Evolutionary conservation across 108 stramenopile species (phyloP), one percentile per base, ranked within the genome.

Genomic region (Mediolabrus comicus): DNA sequence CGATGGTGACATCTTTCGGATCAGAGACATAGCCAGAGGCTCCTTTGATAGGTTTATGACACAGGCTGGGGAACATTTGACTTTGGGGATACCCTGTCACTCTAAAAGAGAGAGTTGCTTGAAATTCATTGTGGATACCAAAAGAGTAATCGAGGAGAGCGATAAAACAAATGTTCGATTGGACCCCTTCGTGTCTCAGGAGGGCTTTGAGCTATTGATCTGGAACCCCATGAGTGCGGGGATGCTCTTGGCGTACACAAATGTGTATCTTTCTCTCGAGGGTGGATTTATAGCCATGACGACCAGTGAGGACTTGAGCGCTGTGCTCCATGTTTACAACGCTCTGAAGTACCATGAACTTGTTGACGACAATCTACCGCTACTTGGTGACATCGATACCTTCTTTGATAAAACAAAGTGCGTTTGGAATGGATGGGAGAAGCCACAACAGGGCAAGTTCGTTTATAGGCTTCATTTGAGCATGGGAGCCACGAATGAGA

Each of bases 341-440:
- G 54, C 54, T 3, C 5, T 56, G 31, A 56, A 56, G 54, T 3
- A 10, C 4, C 55, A 31, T 6, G 27, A 16, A 6, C n/a, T 56
- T n/a, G 55, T 56, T n/a, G 55, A 56, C 55, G 55, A 56, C n/a
- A 22, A 56, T 16, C 14, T 56, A 2, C 55, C 55, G 14, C 14
- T 56, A n/a, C 55, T 56, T 13, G 27, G 22, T 32, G 55, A 56
- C n/a, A 56, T 56, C 14, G 55, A 56, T 7, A 17, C n/a, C 31
- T 56, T 19, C 24, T 56, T 56, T n/a, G 55, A 56, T 3, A 56
- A 56, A 31, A 29, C 31, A 0, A 28, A 32, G 27, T 56, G 32
- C 7, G 19, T 56, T n/a, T 56, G 55, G 55, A 56, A 56, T n/a
- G 55, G 55, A n/a, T 56, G 55, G 55, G 32, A 56, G n/a, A 56